A percentile compares a stretch with the other conserved stretches of the same genome.
phyloP scores from a whole-genome alignment of 129 eudicot species.

The Deinandra increscens region DNA sequence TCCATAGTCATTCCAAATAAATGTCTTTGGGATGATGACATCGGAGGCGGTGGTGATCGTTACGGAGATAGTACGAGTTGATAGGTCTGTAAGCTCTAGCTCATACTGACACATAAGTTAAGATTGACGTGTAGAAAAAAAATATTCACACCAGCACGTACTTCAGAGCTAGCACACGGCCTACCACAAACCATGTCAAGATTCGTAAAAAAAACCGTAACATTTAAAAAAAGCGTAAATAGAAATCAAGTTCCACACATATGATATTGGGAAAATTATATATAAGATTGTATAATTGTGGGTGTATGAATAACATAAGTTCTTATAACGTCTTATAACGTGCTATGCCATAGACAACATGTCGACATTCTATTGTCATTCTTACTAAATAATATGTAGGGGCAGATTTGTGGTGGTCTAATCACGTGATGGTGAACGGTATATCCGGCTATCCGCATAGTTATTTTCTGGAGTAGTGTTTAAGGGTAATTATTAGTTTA shows the following conservation, averaged over 20 bases:
- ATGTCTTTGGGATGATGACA: conserved; percentile 2
- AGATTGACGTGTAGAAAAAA: neutral
- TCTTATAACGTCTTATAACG: conserved; percentile 20
- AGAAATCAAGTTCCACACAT: neutral
- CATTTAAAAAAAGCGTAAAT: too few relatives aligned
- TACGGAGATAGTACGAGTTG: conserved; percentile 34
- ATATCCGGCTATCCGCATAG: too few relatives aligned
- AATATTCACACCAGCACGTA: neutral
- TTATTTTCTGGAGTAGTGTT: too few relatives aligned
- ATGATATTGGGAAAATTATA: neutral
- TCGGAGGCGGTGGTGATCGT: conserved; percentile 41
- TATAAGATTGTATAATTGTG: neutral
- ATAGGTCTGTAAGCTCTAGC: too few relatives aligned
- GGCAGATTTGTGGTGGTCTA: too few relatives aligned
- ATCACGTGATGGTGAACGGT: too few relatives aligned
- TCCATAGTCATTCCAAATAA: neutral
- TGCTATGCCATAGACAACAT: conserved; percentile 21
- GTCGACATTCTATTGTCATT: conserved; percentile 37
- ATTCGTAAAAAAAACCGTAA: neutral
- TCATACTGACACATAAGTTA: too few relatives aligned
- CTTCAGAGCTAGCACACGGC: neutral
- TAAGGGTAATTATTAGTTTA: too few relatives aligned
- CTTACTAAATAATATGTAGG: neutral
- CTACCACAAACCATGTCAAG: neutral
- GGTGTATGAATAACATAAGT: neutral